Evolutionary conservation across 2,329 filamentous ascomycete species (phyloP).

Genomic region (Aspergillus eucalypticola): DNA sequence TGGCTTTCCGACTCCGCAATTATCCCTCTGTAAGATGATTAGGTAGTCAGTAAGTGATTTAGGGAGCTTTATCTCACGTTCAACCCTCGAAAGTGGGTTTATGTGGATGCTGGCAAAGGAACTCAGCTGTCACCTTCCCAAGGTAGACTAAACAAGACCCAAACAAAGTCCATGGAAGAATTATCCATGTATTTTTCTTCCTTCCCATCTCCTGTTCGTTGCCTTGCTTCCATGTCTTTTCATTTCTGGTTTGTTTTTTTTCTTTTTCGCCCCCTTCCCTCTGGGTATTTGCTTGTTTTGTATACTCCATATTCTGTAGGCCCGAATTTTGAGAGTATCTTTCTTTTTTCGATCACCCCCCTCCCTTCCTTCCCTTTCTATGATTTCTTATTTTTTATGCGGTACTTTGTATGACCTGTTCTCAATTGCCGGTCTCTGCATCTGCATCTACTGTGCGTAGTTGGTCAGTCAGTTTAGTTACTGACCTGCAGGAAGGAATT

Average conservation of each 20-base stretch:
- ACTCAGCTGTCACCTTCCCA: conserved; percentile 19
- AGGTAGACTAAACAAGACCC: conserved; percentile 3
- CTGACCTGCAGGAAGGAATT: too few relatives aligned
- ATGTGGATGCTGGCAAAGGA: conserved; percentile 8
- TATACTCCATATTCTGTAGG: not conserved
- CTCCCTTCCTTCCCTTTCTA: too few relatives aligned
- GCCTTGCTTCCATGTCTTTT: not conserved
- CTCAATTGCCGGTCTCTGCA: too few relatives aligned
- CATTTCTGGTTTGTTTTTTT: not conserved
- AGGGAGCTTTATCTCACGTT: not conserved
- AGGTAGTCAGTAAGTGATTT: not conserved
- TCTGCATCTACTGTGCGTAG: too few relatives aligned
- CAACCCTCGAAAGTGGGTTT: not conserved
- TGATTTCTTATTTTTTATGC: too few relatives aligned
- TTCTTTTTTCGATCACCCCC: too few relatives aligned
- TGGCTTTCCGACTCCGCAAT: too few relatives aligned
- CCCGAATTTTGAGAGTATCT: too few relatives aligned
- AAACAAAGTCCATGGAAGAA: not conserved
- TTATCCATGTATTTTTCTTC: not conserved
- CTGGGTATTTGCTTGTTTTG: not conserved
- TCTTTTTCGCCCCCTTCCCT: not conserved
- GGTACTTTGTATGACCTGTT: too few relatives aligned
- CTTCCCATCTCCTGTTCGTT: not conserved
- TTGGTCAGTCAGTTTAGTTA: too few relatives aligned
- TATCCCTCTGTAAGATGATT: too few relatives aligned